Evolutionary conservation across 208 protist species (phyloP).

Genomic region (Acanthamoeba triangularis): DNA sequence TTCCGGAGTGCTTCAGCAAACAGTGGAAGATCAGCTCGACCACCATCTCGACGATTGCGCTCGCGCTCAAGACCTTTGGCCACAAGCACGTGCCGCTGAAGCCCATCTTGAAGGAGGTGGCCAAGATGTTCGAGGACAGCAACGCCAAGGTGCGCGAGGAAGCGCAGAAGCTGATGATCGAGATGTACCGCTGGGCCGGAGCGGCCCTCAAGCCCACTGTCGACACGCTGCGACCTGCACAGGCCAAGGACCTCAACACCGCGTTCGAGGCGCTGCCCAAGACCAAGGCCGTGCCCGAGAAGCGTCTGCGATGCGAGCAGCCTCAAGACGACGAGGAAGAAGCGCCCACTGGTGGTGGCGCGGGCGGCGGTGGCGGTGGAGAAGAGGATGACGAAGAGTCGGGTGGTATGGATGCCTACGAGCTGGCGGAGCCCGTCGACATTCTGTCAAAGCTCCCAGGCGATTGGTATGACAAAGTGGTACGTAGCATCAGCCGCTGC

Average conservation of each 20-base stretch:
- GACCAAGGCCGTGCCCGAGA: conserved; percentile 59
- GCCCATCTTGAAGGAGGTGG: conserved; percentile 59
- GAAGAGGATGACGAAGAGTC: conserved; percentile 74
- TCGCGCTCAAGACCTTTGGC: conserved; percentile 63
- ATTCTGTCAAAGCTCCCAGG: conserved; percentile 69
- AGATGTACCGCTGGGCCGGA: conserved; percentile 76
- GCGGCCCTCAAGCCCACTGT: conserved; percentile 69
- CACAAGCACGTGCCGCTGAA: conserved; percentile 65
- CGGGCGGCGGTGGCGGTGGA: not conserved
- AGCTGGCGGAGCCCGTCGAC: conserved; percentile 78
- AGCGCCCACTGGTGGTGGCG: not conserved
- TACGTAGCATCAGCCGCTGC: not conserved
- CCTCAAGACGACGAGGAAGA: conserved; percentile 64
- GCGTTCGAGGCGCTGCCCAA: conserved; percentile 73
- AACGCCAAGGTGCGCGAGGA: conserved; percentile 69
- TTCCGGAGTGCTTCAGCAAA: conserved; percentile 48
- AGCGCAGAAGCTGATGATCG: conserved; percentile 71
- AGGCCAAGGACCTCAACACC: conserved; percentile 49
- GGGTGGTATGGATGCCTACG: conserved; percentile 74
- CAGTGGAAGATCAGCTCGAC: conserved; percentile 52
- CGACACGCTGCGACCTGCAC: conserved; percentile 67
- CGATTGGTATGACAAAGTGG: conserved; percentile 72
- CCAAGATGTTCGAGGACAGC: conserved; percentile 77
- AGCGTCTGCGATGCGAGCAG: conserved; percentile 60
- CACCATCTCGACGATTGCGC: conserved; percentile 31